Percentiles rank a stretch among this genome's conserved stretches.
Conservation (phyloP, 495 filamentous ascomycete species). For the Podospora fimiseda region DNA sequence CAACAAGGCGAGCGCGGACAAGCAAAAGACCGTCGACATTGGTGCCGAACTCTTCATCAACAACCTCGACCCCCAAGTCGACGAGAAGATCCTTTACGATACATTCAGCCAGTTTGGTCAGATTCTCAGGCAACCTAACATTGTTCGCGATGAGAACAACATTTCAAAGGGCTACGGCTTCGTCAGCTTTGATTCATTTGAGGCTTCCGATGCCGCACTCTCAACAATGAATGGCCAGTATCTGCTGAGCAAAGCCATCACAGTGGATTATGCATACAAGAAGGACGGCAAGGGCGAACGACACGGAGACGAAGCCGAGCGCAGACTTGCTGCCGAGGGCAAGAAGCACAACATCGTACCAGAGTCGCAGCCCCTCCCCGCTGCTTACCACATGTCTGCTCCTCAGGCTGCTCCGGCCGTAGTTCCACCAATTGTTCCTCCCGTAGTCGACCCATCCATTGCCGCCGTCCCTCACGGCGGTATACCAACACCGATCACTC, state of each 20-base stretch:
- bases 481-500: neutral
- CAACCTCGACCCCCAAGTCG: conserved; percentile 89
- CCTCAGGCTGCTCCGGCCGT: conserved; percentile 7
- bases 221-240: conserved; percentile 94
- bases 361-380: conserved; percentile 56
- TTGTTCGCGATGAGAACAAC: conserved; percentile 86
- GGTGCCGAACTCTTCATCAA: conserved; percentile 97
- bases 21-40: conserved; percentile 92
- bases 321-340: conserved; percentile 85
- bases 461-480: conserved; percentile 23
- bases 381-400: conserved; percentile 42
- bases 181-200: conserved; percentile 88
- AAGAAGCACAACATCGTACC: conserved; percentile 88
- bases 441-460: conserved; percentile 22
- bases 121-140: conserved; percentile 78
- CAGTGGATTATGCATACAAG: conserved; percentile 98
- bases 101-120: conserved; percentile 93
- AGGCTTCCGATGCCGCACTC: conserved; percentile 88
- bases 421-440: conserved; percentile 9
- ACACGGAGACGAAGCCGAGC: conserved; percentile 90
- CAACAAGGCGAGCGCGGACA: conserved; percentile 87
- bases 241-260: conserved; percentile 92
- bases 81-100: conserved; percentile 95
- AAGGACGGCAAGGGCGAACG: conserved; percentile 97
- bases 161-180: conserved; percentile 96